Percentiles rank a stretch among this genome's conserved stretches.
Conservation (phyloP, 1,139 yeast genomes). For the Sugiyamaella xylanicola region DNA sequence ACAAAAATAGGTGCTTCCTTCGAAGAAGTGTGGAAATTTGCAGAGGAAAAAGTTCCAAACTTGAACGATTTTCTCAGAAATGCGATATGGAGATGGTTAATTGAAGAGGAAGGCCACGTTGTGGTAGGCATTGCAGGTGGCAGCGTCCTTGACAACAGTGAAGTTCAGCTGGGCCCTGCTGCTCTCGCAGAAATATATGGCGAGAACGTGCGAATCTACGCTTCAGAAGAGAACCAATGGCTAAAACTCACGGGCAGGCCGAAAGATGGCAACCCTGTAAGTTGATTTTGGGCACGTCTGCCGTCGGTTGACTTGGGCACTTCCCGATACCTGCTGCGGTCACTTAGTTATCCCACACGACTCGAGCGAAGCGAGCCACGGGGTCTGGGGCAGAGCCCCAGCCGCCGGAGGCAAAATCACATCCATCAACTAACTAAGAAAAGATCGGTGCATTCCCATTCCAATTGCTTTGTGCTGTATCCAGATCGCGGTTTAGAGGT, state of each 20-base stretch:
- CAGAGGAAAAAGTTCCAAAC: conserved; percentile 28
- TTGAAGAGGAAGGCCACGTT: conserved; percentile 31
- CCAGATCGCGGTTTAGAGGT: conserved; percentile 43
- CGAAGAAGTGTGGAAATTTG: conserved; percentile 37
- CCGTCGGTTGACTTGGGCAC: too few relatives aligned
- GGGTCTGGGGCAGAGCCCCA: conserved; percentile 1
- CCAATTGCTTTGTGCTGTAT: conserved; percentile 42
- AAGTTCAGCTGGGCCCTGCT: conserved; percentile 23
- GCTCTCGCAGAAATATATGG: conserved; percentile 29
- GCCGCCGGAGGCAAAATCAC: not conserved
- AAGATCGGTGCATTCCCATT: conserved; percentile 43
- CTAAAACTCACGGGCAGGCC: conserved; percentile 41
- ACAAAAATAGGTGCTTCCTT: conserved; percentile 35
- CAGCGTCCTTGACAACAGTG: conserved; percentile 23
- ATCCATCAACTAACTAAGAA: not conserved
- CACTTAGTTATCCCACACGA: too few relatives aligned
- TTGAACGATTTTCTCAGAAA: conserved; percentile 36
- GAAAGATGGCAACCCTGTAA: conserved; percentile 34
- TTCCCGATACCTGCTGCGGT: too few relatives aligned
- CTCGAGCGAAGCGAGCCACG: too few relatives aligned
- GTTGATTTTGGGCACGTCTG: too few relatives aligned
- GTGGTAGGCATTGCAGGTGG: conserved; percentile 29
- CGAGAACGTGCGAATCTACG: conserved; percentile 35
- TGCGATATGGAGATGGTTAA: conserved; percentile 40
- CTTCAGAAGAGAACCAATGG: conserved; percentile 44